Percentiles rank a stretch among this genome's conserved stretches.
phyloP scores from a whole-genome alignment of 805 yeast species.

The Pichia pseudocactophila region DNA sequence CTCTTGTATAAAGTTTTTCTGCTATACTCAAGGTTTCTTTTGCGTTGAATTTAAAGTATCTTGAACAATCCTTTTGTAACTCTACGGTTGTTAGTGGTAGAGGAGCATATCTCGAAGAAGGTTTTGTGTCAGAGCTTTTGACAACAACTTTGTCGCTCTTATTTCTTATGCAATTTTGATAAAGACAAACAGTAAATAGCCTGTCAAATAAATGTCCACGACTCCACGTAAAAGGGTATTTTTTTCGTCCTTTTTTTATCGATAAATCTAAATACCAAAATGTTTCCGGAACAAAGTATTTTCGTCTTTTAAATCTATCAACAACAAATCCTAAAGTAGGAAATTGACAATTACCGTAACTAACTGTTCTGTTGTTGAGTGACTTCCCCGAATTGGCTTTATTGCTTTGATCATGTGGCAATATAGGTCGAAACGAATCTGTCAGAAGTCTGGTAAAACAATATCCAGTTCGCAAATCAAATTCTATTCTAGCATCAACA shows the following conservation, averaged over 20 bases:
- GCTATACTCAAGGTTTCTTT: slow-evolving; percentile 71
- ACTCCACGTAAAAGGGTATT: slow-evolving; percentile 57
- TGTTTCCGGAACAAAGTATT: slow-evolving; percentile 61
- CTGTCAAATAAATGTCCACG: slow-evolving; percentile 68
- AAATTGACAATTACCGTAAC: slow-evolving; percentile 93
- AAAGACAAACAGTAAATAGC: slow-evolving; percentile 50
- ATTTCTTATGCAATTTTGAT: slow-evolving; percentile 52
- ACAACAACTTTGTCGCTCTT: slow-evolving; percentile 42
- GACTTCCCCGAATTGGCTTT: slow-evolving; percentile 8
- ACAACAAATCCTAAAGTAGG: slow-evolving; percentile 96
- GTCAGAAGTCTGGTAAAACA: slow-evolving; percentile 81
- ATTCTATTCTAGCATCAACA: slow-evolving; percentile 74
- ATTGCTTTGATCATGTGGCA: slow-evolving; percentile 17
- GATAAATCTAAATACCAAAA: slow-evolving; percentile 69
- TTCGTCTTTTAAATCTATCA: slow-evolving; percentile 73
- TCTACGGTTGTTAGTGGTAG: slow-evolving; percentile 91
- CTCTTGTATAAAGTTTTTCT: slow-evolving; percentile 76
- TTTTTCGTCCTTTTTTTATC: slow-evolving; percentile 33
- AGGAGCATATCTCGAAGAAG: slow-evolving; percentile 73
- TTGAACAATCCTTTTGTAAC: slow-evolving; percentile 78
- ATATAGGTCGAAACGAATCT: slow-evolving; percentile 32
- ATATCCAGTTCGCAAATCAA: slow-evolving; percentile 83
- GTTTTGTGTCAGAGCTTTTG: slow-evolving; percentile 41
- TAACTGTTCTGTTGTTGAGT: slow-evolving; percentile 28
- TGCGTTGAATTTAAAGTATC: slow-evolving; percentile 66